phyloP scores from a whole-genome alignment of 805 yeast species.

The Cyberlindnera mrakii region DNA sequence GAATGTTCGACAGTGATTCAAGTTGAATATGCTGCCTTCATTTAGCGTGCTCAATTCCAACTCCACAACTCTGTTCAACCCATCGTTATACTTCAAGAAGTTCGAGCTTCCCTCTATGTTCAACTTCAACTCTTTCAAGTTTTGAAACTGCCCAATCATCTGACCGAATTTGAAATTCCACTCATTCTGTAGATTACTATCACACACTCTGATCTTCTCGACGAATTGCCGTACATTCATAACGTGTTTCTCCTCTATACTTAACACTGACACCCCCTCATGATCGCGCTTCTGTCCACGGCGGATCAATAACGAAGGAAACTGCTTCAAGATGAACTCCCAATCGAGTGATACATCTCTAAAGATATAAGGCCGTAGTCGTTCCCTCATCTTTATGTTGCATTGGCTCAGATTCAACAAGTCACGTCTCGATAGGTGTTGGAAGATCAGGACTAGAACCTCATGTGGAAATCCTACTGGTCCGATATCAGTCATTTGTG shows the following conservation, averaged over 20 bases:
- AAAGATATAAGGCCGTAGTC: conserved; percentile 20
- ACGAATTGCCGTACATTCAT: conserved; percentile 9
- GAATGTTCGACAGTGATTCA: conserved; percentile 38
- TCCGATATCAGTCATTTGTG: too few relatives aligned
- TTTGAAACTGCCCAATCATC: conserved; percentile 18
- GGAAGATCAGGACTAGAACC: conserved; percentile 13
- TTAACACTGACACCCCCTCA: neutral
- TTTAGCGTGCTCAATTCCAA: conserved; percentile 20
- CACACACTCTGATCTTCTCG: conserved; percentile 23
- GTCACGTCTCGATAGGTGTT: conserved; percentile 12
- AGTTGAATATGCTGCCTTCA: conserved; percentile 29
- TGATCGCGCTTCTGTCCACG: conserved; percentile 3
- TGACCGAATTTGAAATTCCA: conserved; percentile 29
- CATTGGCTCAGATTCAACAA: conserved; percentile 10
- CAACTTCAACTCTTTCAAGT: conserved; percentile 20
- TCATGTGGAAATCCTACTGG: conserved; percentile 15
- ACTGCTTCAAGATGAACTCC: conserved; percentile 10
- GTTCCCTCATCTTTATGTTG: conserved; percentile 3
- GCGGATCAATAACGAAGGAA: conserved; percentile 2
- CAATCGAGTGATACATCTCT: conserved; percentile 10
- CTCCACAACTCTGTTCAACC: conserved; percentile 6
- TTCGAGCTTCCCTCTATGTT: conserved; percentile 27
- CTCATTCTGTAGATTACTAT: conserved; percentile 26
- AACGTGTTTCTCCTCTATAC: neutral
- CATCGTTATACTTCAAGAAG: conserved; percentile 28